These are phyloP conservation scores for Heracleum sosnowskyi DNA, from an alignment of 129 eudicot genomes.

Conservation along the genomic window DNA sequence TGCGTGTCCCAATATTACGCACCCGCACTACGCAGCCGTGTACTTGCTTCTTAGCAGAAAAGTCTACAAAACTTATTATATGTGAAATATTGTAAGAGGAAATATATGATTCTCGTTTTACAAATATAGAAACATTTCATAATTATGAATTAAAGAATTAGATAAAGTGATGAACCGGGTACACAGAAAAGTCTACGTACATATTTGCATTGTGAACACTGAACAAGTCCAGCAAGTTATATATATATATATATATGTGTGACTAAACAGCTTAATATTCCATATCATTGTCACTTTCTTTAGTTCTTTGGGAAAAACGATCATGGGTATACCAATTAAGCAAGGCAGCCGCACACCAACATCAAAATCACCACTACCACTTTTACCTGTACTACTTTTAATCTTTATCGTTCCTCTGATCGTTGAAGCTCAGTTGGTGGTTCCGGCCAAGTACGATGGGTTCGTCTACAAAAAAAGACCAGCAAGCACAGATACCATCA, in stretches of 20 bases:
- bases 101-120: no score
- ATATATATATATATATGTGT: no score
- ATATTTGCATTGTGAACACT: not conserved
- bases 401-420: not conserved
- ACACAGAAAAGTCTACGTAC: not conserved
- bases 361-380: not conserved
- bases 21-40: no score
- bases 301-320: not conserved
- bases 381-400: not conserved
- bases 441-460: slow-evolving; percentile 64
- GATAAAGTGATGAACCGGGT: not conserved
- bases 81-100: no score
- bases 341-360: not conserved
- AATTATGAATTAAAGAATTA: no score
- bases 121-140: no score
- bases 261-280: not conserved
- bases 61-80: no score
- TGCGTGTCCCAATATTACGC: no score
- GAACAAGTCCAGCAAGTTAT: not conserved
- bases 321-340: not conserved
- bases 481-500: slow-evolving; percentile 25
- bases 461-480: slow-evolving; percentile 46
- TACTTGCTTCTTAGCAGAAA: no score
- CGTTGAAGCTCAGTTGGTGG: slow-evolving; percentile 27
- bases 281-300: not conserved